Base-by-base conservation (phyloP, 345 rosid species). In the Viola odorata region DNA sequence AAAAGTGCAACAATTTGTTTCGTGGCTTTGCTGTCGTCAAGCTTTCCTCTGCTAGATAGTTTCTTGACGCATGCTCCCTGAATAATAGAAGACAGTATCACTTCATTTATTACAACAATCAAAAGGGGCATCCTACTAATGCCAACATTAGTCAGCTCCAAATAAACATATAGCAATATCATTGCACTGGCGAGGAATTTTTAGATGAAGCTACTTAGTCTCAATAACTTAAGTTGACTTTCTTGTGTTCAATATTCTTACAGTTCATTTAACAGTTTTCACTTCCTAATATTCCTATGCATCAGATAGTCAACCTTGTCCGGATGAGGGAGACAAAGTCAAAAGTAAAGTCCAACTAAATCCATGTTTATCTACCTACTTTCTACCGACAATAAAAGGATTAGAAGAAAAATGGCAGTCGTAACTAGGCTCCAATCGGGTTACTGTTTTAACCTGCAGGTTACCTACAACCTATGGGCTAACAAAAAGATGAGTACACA, bases 41-140 rank as follows among this genome's bases (percentile, higher is more conserved):
- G 73, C 86, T 84, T 94, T 64, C 95, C 96, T 73, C 73, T 78
- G 39, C 80, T 69, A 13, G 91, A 73, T 41, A 94, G 83, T 81
- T 88, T 91, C 77, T 75, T 88, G 56, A 88, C 82, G 74, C 99
- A 94, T 74, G 99, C 87, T 70, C 97, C 97, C 99, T 94, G 80
- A 66, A 53, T 23, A 74, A 64, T 14, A 16, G 50, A 47, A 14
- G 49, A 41, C 62, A 8, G 8, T 37, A 49, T 50, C 23, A 50
- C 17, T 50, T 15, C 5, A 55, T 50, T 48, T 15, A 55, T 10
- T 61, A 45, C 48, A 37, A 37, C n/a, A 50, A n/a, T 49, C 40
- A 57, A 57, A 41, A 55, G 48, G 49, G 23, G 67, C 53, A 66
- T 5, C 32, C 32, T 23, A 23, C 32, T 23, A 23, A n/a, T n/a